phyloP scores from a whole-genome alignment of 2,329 filamentous ascomycete species.

The Xylariaceae sp. region DNA sequence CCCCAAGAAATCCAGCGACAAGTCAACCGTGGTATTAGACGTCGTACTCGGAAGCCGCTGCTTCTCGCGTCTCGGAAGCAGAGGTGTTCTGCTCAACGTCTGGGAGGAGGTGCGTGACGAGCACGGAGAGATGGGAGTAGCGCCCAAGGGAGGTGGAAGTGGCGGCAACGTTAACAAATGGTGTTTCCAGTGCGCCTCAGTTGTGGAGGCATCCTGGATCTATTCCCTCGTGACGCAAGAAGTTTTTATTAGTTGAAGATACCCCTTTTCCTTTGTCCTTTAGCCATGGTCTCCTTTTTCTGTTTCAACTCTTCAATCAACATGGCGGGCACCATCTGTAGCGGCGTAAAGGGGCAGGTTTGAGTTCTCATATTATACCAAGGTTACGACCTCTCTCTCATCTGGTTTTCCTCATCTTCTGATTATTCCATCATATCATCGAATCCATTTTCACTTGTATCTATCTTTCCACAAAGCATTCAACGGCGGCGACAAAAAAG shows the following conservation, averaged over 20 bases:
- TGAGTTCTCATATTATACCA: too few relatives aligned
- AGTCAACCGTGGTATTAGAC: conserved; percentile 59
- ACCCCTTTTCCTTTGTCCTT: conserved; percentile 15
- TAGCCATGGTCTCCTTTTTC: neutral
- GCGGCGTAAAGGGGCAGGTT: too few relatives aligned
- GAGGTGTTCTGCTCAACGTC: conserved; percentile 82
- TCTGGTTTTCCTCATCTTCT: too few relatives aligned
- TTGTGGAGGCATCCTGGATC: conserved; percentile 51
- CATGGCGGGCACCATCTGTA: neutral
- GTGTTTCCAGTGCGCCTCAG: conserved; percentile 56
- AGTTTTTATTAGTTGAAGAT: conserved; percentile 38
- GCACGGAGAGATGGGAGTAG: conserved; percentile 49
- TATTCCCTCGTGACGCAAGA: conserved; percentile 53
- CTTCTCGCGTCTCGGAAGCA: conserved; percentile 76
- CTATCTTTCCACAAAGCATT: neutral
- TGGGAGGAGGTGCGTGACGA: conserved; percentile 71
- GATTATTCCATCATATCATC: neutral
- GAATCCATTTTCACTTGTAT: neutral
- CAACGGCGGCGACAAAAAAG: neutral
- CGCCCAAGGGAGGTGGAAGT: conserved; percentile 46
- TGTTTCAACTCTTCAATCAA: conserved; percentile 6
- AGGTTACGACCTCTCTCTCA: too few relatives aligned
- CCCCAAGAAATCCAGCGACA: conserved; percentile 53
- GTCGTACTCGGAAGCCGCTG: conserved; percentile 78
- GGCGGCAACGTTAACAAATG: conserved; percentile 54